These are phyloP conservation scores for Lunularia cruciata DNA, from an alignment of 225 moss, liverwort and hornwort species.

Conservation along the genomic window DNA sequence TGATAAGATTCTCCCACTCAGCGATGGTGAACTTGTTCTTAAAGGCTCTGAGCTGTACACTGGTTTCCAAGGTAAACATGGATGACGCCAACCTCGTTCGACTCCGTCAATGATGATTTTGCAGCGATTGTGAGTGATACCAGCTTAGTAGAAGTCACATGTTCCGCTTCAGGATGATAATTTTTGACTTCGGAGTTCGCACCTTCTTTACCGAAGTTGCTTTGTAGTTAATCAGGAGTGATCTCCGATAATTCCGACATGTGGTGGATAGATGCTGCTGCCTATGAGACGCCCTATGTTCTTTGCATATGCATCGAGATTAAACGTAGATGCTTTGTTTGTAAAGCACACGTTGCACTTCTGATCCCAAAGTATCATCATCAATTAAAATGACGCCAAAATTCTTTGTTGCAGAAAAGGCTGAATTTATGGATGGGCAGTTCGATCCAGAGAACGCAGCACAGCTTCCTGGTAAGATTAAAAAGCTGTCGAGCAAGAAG, in stretches of 20 bases:
- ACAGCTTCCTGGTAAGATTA: constrained; percentile 17
- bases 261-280: not conserved
- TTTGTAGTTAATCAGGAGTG: not conserved
- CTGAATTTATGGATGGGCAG: constrained; percentile 21
- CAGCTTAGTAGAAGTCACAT: not conserved
- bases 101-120: constrained; percentile 15
- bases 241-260: not conserved
- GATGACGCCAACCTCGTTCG: not conserved
- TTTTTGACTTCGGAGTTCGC: not conserved
- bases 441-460: constrained; percentile 33
- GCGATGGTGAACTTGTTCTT: constrained; percentile 64
- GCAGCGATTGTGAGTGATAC: constrained; percentile 11
- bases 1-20: constrained; percentile 70
- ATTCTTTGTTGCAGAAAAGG: constrained; percentile 27
- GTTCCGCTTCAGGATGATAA: not conserved
- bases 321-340: too few species aligned
- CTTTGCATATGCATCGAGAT: not conserved
- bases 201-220: not conserved
- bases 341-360: not conserved
- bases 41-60: constrained; percentile 73
- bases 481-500: constrained; percentile 32
- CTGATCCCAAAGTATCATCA: too few species aligned
- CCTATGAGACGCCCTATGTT: not conserved
- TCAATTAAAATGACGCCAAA: too few species aligned
- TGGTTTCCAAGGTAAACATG: constrained; percentile 45